These are phyloP conservation scores for Fraxinus platypoda DNA, from an alignment of 305 asterid genomes.

Conservation along the genomic window DNA sequence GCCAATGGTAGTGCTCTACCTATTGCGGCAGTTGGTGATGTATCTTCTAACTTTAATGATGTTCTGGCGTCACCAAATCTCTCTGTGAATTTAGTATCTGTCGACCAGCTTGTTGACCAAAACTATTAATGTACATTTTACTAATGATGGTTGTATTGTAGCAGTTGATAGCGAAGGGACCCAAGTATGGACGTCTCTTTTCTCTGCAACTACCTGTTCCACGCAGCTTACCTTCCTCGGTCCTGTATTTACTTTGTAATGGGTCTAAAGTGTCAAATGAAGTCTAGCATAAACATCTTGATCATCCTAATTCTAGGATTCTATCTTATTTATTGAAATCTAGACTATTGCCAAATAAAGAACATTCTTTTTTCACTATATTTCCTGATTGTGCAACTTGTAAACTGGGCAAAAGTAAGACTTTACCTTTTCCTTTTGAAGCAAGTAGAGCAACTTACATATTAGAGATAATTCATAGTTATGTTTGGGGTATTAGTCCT, in stretches of 20 bases:
- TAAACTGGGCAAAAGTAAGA: not conserved
- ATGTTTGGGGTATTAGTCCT: not conserved
- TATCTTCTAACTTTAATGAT: not conserved
- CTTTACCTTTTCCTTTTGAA: not conserved
- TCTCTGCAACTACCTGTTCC: not conserved
- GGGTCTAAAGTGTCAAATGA: not conserved
- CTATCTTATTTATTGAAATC: not conserved
- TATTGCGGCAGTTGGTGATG: not conserved
- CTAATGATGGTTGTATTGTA: conserved; percentile 1
- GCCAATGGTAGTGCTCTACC: not conserved
- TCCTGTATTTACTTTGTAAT: not conserved
- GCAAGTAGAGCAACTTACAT: not conserved
- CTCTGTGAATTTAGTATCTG: too few relatives aligned
- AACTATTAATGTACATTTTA: not conserved
- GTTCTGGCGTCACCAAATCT: too few relatives aligned
- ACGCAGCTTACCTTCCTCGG: not conserved
- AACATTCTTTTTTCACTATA: not conserved
- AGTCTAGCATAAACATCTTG: conserved; percentile 8
- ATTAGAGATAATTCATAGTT: not conserved
- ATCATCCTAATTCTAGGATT: not conserved
- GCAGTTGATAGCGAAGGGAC: not conserved
- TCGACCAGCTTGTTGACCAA: not conserved
- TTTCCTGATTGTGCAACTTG: not conserved
- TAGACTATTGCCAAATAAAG: not conserved
- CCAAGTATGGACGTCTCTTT: not conserved